Percentiles rank a stretch among this genome's conserved stretches.
phyloP scores from a whole-genome alignment of 2,329 filamentous ascomycete species.

The Penicillium hesseltinei region DNA sequence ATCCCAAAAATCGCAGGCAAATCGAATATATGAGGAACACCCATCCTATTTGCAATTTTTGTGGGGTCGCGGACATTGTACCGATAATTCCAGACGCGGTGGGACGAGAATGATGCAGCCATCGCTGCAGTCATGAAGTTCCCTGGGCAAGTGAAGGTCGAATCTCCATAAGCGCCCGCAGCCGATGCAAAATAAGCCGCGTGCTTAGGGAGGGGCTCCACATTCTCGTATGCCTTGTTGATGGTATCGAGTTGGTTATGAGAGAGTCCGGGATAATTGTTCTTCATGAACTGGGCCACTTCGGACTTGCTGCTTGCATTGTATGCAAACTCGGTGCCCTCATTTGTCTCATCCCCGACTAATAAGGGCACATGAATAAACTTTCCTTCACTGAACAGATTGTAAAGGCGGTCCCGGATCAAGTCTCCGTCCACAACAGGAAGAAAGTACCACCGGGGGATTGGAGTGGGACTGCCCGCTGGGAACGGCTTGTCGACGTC shows the following conservation, averaged over 20 bases:
- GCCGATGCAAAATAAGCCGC: conserved; percentile 41
- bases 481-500: conserved; percentile 47
- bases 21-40: conserved; percentile 40
- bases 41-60: conserved; percentile 37
- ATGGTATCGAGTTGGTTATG: conserved; percentile 49
- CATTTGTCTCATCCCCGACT: conserved; percentile 48
- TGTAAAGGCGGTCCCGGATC: conserved; percentile 52
- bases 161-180: conserved; percentile 43
- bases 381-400: conserved; percentile 47
- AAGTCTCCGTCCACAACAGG: conserved; percentile 57
- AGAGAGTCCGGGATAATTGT: conserved; percentile 57
- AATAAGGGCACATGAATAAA: conserved; percentile 57
- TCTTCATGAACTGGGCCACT: conserved; percentile 54
- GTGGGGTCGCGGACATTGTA: conserved; percentile 47
- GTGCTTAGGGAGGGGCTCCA: conserved; percentile 30
- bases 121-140: conserved; percentile 41
- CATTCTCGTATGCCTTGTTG: conserved; percentile 53
- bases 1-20: conserved; percentile 29
- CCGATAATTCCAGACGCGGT: conserved; percentile 48
- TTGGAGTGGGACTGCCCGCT: conserved; percentile 28
- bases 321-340: conserved; percentile 47
- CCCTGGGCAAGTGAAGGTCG: conserved; percentile 50
- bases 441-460: conserved; percentile 54
- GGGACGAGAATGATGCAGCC: conserved; percentile 23
- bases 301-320: conserved; percentile 47